Evolutionary conservation across 176 grass and related monocot species (phyloP), one percentile per base, ranked within the genome.

Genomic region (Carex kokanica): DNA sequence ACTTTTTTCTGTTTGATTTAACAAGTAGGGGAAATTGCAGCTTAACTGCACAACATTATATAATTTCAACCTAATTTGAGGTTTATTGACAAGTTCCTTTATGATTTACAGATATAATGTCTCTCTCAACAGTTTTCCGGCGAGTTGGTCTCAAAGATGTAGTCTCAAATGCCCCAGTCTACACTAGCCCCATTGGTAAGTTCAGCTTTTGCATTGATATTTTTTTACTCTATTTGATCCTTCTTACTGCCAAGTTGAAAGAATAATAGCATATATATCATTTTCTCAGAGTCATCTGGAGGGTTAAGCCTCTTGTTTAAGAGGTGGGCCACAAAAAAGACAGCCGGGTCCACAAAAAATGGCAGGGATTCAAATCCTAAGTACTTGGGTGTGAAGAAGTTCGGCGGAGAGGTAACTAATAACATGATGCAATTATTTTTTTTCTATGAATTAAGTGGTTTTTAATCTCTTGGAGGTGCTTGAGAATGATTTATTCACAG

Each of bases 361-460:
- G 90, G 94, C 0, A 90, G 90, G 0, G 92, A 97, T 15, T 97
- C 92, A 25, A 94, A 94, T 12, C 94, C 94, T 0, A 97, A 97
- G 47, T 89, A 94, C 78, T 59, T 97, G 38, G 94, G 94, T 84
- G 94, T 94, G 18, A 97, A 97, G 88, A 97, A 97, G 59, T 97
- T 94, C 56, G 94, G 94, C 7, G 94, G 92, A 83, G 94, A 94
- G 90, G 92, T 91, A 89, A 3, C 60, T 17, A 29, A 54, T 55
- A 77, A 31, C 49, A 17, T 29, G 14, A 31, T 55, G 2, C 73
- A 47, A 9, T 45, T 70, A n/a, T 36, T 14, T 52, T 36, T 17
- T 25, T 3, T 55, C 31, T 31, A 77, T 32, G 24, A 77, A n/a
- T 55, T 55, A 17, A 77, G 24, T 77, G 73, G 0, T 17, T 29